Evolutionary conservation across 768 basidiomycete species (phyloP).

Genomic region (Rhodosporidiobolus sp.): DNA sequence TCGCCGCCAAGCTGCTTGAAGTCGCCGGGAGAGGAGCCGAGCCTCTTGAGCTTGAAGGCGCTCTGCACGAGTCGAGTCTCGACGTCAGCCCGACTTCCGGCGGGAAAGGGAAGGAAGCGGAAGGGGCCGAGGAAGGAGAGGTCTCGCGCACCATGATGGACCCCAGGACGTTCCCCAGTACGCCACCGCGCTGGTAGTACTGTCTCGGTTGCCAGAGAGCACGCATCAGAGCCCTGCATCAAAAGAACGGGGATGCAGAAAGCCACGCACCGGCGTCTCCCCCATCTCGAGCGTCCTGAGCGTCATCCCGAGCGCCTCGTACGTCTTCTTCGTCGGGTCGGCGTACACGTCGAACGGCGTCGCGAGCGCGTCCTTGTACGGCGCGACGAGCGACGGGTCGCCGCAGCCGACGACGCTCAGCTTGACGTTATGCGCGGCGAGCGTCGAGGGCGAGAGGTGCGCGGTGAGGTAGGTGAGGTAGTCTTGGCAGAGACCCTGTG

Average conservation of each 20-base stretch:
- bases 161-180: constrained; percentile 58
- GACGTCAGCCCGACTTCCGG: constrained; percentile 39
- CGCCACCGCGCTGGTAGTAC: constrained; percentile 49
- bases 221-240: too few species aligned
- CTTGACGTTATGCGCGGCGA: constrained; percentile 46
- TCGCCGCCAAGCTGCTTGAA: constrained; percentile 81
- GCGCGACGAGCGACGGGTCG: constrained; percentile 12
- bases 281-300: constrained; percentile 52
- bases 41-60: constrained; percentile 60
- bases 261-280: too few species aligned
- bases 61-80: constrained; percentile 53
- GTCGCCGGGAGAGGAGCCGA: constrained; percentile 54
- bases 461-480: constrained; percentile 69
- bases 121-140: constrained; percentile 74
- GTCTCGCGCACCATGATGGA: constrained; percentile 62
- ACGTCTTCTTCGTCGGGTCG: constrained; percentile 23
- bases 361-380: constrained; percentile 13
- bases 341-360: constrained; percentile 29
- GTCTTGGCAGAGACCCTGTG: constrained; percentile 65
- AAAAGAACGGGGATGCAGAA: too few species aligned
- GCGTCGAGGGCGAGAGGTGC: constrained; percentile 50
- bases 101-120: not conserved
- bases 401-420: constrained; percentile 33
- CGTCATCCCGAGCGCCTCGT: constrained; percentile 74
- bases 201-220: too few species aligned